These are phyloP conservation scores for Lagerstroemia fauriei DNA, from an alignment of 441 rosid species.

Conservation along the genomic window DNA sequence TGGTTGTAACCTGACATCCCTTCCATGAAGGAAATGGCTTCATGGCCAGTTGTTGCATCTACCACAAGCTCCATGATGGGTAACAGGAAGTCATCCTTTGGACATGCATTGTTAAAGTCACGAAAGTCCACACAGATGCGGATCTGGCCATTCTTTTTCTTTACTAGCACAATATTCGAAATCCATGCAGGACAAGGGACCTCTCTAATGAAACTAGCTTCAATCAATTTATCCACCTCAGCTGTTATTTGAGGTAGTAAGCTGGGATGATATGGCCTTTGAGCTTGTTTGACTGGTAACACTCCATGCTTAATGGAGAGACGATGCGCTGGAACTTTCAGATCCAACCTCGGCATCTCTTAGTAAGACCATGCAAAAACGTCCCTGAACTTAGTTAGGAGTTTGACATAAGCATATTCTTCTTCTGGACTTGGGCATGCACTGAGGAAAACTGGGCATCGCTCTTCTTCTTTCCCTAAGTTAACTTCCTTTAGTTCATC, in stretches of 20 bases:
- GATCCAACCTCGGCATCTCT: neutral
- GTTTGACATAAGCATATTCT: neutral
- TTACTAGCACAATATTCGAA: neutral
- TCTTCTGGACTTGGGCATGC: neutral
- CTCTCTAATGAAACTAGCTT: neutral
- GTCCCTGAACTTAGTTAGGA: neutral
- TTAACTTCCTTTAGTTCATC: neutral
- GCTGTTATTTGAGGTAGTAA: neutral
- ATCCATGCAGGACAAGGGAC: neutral
- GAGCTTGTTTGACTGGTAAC: too few relatives aligned
- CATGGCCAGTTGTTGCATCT: too few relatives aligned
- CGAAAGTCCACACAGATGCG: neutral
- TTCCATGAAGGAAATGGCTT: too few relatives aligned
- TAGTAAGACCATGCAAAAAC: neutral
- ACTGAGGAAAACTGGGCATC: too few relatives aligned
- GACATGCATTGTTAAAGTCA: neutral
- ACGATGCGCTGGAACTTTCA: neutral
- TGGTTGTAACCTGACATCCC: too few relatives aligned
- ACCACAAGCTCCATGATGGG: too few relatives aligned
- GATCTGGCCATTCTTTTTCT: constrained; percentile 1
- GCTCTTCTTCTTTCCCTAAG: neutral
- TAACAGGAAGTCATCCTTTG: too few relatives aligned
- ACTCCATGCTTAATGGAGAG: neutral
- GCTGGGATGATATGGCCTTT: too few relatives aligned
- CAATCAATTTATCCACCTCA: neutral